A percentile compares a stretch with the other conserved stretches of the same genome.
phyloP scores from a whole-genome alignment of 2,329 filamentous ascomycete genomes.

The Claviceps maximensis region DNA sequence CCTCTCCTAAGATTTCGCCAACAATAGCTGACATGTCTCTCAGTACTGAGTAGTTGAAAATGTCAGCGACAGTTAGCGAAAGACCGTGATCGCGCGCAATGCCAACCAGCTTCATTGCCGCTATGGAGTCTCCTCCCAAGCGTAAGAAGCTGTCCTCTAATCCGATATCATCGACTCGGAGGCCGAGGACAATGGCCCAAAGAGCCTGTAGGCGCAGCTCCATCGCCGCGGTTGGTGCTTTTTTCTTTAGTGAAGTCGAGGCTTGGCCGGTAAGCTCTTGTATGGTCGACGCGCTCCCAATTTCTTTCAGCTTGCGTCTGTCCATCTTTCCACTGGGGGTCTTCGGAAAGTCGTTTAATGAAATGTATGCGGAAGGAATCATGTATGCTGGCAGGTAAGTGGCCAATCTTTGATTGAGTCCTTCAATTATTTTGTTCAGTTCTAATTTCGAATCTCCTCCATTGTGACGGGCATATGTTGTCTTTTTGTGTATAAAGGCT shows the following conservation, averaged over 20 bases:
- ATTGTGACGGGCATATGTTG: background rate
- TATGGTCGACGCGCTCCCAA: background rate
- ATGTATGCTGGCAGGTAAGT: slow-evolving; percentile 1
- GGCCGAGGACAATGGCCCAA: slow-evolving; percentile 7
- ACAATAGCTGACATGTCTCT: background rate
- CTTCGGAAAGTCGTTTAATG: background rate
- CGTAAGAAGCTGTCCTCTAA: slow-evolving; percentile 32
- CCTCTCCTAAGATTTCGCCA: background rate
- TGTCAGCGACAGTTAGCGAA: slow-evolving; percentile 26
- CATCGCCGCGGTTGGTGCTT: background rate
- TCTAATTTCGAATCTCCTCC: background rate
- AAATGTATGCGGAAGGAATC: slow-evolving; percentile 2
- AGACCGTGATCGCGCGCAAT: slow-evolving; percentile 22
- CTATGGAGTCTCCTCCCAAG: slow-evolving; percentile 32
- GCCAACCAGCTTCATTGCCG: slow-evolving; percentile 27
- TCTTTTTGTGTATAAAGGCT: slow-evolving; percentile 1
- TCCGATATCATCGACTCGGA: slow-evolving; percentile 15
- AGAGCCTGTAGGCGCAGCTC: background rate
- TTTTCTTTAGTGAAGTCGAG: background rate
- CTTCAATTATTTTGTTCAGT: background rate
- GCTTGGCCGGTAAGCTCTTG: background rate
- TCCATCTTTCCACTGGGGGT: slow-evolving; percentile 1
- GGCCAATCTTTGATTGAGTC: background rate
- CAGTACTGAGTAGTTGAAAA: slow-evolving; percentile 19
- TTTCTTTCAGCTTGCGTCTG: background rate